Evolutionary conservation across 1,284 basidiomycete genomes (phyloP), one percentile per base, ranked within the genome.

Genomic region (Tylopilus sp.): DNA sequence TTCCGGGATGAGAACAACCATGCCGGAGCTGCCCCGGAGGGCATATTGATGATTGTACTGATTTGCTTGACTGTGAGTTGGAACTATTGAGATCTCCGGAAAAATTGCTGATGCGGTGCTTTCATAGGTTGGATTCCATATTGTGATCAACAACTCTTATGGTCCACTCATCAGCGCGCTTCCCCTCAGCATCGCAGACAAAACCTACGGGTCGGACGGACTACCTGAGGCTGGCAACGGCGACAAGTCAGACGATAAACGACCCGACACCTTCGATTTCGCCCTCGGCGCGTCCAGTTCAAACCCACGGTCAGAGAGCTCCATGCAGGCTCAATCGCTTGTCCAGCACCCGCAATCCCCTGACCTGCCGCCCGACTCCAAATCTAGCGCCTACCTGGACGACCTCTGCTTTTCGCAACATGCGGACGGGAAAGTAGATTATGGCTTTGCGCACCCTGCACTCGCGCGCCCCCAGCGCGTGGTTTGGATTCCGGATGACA

Each of bases 381-480:
- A 49, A 39, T 29, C 56, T 2, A 46, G 48, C 3, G 35, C 31
- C 11, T 36, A 44, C 15, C 49, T 61, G 26, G 66, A 68, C 18
- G 61, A 66, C 30, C 36, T 47, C 21, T 45, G 35, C 44, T 67
- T 68, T 40, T 35, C 53, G 21, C 53, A 28, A 26, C 36, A 46
- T 23, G 5, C 41, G 1, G 59, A 59, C 16, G 55, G 60, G 26
- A 37, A 42, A 16, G 38, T 65, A 19, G 71, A 76, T 33, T 81
- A 79, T 54, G 79, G 79, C 36, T 96, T 94, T 70, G 83, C 86
- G 46, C 92, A 92, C 59, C 92, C 91, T 13, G 89, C 89, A 10
- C 74, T 82, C 11, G 82, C 84, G 44, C 77, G 84, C 44, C 81
- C 84, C 37, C 88, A 92, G 68, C 75, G 81, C 49, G 73, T 81